Percentiles rank a stretch among this genome's conserved stretches.
phyloP scores from a whole-genome alignment of 108 stramenopile genomes.

The Schizochytrium sp. region DNA sequence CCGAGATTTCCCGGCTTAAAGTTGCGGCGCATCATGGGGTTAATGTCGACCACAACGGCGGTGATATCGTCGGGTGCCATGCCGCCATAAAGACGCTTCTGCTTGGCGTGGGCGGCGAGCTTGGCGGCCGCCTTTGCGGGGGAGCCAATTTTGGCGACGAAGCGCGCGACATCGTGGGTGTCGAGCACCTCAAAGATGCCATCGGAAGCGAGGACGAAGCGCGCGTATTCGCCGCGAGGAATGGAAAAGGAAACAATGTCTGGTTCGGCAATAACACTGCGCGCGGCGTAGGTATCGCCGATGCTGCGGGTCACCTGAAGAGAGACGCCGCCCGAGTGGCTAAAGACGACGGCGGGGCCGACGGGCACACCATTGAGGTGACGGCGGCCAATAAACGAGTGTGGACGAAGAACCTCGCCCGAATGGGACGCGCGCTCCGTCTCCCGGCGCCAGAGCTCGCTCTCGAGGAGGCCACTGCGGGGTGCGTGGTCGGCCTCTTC shows the following conservation, averaged over 20 bases:
- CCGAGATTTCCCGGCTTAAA: neutral
- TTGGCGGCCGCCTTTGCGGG: neutral
- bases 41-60: neutral
- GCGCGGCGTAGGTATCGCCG: neutral
- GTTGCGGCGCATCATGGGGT: slow-evolving; percentile 2
- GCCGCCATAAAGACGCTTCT: slow-evolving; percentile 12
- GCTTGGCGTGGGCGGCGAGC: slow-evolving; percentile 4
- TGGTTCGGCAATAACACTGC: neutral
- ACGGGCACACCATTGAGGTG: neutral
- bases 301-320: slow-evolving; percentile 5
- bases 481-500: neutral
- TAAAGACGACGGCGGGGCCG: neutral
- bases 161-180: neutral
- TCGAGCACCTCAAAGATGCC: neutral
- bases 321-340: neutral
- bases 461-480: neutral
- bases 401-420: neutral
- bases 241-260: neutral
- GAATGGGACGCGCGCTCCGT: neutral
- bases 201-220: neutral
- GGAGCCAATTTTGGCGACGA: neutral
- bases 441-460: slow-evolving; percentile 2
- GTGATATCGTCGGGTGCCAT: slow-evolving; percentile 12
- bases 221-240: neutral
- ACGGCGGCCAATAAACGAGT: neutral